Percentiles rank a stretch among this genome's conserved stretches.
phyloP scores from a whole-genome alignment of 139 green algal genomes.

The Coccomyxa sp. region DNA sequence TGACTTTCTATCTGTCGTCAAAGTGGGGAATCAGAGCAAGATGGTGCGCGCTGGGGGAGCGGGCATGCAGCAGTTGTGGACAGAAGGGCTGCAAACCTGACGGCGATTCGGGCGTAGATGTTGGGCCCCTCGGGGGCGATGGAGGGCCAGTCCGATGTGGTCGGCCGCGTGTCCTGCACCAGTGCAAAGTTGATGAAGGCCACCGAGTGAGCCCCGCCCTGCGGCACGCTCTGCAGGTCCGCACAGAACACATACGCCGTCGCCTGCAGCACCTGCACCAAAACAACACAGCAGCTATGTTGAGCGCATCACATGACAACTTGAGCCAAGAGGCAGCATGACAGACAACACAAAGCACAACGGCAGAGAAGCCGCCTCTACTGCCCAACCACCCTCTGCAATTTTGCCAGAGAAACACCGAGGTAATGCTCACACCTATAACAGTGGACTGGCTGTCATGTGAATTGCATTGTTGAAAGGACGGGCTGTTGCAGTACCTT shows the following conservation, averaged over 20 bases:
- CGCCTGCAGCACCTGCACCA: background rate
- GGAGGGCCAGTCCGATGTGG: constrained; percentile 16
- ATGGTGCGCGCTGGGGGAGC: no score
- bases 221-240: constrained; percentile 1
- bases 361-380: no score
- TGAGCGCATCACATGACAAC: no score
- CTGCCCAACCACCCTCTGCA: no score
- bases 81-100: constrained; percentile 2
- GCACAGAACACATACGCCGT: constrained; percentile 16
- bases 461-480: background rate
- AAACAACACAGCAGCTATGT: background rate
- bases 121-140: background rate
- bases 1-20: no score
- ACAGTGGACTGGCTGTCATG: no score
- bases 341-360: no score
- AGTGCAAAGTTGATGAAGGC: constrained; percentile 13
- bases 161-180: constrained; percentile 24
- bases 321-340: no score
- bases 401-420: no score
- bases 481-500: constrained; percentile 6
- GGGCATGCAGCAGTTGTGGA: no score
- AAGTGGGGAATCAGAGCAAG: no score
- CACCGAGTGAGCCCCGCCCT: background rate
- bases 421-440: no score
- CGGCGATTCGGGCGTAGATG: constrained; percentile 8